Percentiles rank a stretch among this genome's conserved stretches.
Evolutionary conservation across 2,329 filamentous ascomycete species (phyloP).

Genomic region (Microdochium bolleyi): DNA sequence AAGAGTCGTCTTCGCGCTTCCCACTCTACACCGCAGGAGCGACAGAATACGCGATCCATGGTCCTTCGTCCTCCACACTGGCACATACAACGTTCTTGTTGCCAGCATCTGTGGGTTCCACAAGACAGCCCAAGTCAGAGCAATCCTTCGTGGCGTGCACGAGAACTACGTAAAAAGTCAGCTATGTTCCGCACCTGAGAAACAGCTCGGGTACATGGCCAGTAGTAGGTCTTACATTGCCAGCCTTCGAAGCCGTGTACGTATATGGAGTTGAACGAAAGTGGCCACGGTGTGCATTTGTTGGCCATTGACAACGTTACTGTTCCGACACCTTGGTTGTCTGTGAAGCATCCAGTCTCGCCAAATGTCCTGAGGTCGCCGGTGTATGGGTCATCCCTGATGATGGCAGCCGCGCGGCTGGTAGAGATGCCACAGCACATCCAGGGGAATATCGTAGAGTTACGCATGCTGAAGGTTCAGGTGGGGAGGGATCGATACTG

Average conservation of each 20-base stretch:
- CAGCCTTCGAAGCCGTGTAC: constrained; percentile 6
- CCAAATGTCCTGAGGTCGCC: constrained; percentile 10
- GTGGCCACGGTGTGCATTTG: constrained; percentile 4
- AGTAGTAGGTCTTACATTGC: constrained; percentile 5
- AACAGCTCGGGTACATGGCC: neutral
- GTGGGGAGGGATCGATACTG: too few relatives aligned
- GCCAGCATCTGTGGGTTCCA: neutral
- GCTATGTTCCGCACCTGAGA: neutral
- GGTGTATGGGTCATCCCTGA: constrained; percentile 6
- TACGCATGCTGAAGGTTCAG: constrained; percentile 3
- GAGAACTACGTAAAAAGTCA: constrained; percentile 6
- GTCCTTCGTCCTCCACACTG: neutral
- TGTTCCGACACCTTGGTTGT: constrained; percentile 10
- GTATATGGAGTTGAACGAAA: constrained; percentile 7
- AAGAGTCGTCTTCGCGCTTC: neutral
- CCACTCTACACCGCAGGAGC: neutral
- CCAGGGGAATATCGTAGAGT: constrained; percentile 2
- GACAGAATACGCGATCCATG: neutral
- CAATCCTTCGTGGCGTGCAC: neutral
- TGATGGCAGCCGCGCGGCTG: constrained; percentile 2
- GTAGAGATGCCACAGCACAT: constrained; percentile 2
- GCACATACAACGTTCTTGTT: neutral
- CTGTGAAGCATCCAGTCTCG: constrained; percentile 2
- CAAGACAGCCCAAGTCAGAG: neutral
- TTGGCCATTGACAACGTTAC: constrained; percentile 8